These are phyloP conservation scores for Penicillium angulare DNA, from an alignment of 495 filamentous ascomycete genomes.

Conservation along the genomic window DNA sequence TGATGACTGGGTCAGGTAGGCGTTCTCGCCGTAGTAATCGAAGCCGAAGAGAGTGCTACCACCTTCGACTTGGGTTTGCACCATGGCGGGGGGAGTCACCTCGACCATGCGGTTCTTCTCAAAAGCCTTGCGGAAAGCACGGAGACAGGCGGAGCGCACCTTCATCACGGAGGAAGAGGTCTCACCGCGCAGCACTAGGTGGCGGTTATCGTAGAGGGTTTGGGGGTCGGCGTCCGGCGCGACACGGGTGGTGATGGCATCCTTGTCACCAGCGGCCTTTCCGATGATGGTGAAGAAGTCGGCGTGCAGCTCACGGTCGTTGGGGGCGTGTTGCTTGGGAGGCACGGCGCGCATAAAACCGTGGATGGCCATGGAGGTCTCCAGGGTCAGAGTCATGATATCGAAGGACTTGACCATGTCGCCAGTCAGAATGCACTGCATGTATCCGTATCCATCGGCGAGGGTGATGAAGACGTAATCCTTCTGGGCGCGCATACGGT, in stretches of 20 bases:
- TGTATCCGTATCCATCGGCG: slow-evolving; percentile 81
- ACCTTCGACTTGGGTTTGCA: slow-evolving; percentile 98
- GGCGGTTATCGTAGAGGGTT: slow-evolving; percentile 83
- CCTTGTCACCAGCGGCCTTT: slow-evolving; percentile 81
- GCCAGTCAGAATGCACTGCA: slow-evolving; percentile 86
- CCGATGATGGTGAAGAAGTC: slow-evolving; percentile 90
- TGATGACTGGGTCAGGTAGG: slow-evolving; percentile 94
- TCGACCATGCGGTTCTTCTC: slow-evolving; percentile 75
- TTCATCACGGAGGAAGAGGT: slow-evolving; percentile 85
- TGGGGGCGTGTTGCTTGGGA: slow-evolving; percentile 73
- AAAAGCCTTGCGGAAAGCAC: slow-evolving; percentile 80
- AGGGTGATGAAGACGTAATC: slow-evolving; percentile 84
- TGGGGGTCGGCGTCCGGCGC: slow-evolving; percentile 74
- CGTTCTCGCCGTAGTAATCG: slow-evolving; percentile 90
- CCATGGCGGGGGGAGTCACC: slow-evolving; percentile 91
- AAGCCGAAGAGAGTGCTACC: slow-evolving; percentile 92
- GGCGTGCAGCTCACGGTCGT: slow-evolving; percentile 87
- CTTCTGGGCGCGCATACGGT: slow-evolving; percentile 82
- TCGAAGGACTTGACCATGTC: slow-evolving; percentile 90
- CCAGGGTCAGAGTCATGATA: slow-evolving; percentile 80
- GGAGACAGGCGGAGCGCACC: slow-evolving; percentile 79
- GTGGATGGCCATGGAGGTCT: slow-evolving; percentile 82
- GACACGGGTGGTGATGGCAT: slow-evolving; percentile 91
- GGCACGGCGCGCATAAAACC: slow-evolving; percentile 89
- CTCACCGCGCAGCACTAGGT: slow-evolving; percentile 89